Percentiles rank a stretch among this genome's conserved stretches.
Conservation (phyloP, 2,329 filamentous ascomycete genomes). For the Fusarium dimerum region DNA sequence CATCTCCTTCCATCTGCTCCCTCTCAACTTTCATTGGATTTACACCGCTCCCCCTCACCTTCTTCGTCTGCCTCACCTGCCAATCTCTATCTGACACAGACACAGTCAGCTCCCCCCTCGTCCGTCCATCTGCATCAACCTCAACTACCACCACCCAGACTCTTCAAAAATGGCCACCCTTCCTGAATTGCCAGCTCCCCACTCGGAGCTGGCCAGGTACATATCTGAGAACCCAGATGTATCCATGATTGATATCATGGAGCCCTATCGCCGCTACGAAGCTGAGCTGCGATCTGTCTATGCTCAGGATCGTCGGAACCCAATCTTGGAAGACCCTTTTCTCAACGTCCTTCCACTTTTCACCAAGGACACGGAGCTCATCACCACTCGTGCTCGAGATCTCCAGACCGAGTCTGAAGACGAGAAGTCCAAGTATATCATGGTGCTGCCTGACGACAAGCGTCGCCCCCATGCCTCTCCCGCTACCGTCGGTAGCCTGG, state of each 20-base stretch:
- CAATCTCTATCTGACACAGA: background rate
- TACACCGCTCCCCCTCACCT: background rate
- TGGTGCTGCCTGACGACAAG: constrained; percentile 62
- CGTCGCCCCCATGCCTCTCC: constrained; percentile 64
- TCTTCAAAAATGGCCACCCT: constrained; percentile 41
- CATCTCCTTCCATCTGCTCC: background rate
- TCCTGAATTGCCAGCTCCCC: constrained; percentile 49
- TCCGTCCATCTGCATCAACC: background rate
- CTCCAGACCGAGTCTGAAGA: constrained; percentile 57
- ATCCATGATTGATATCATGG: constrained; percentile 58
- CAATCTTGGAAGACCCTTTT: constrained; percentile 54
- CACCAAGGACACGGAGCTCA: constrained; percentile 51
- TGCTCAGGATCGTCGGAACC: constrained; percentile 66
- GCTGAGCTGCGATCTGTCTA: constrained; percentile 65
- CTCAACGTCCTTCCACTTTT: constrained; percentile 70
- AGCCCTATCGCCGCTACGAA: constrained; percentile 70
- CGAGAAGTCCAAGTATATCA: constrained; percentile 67
- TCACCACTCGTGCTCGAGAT: constrained; percentile 65
- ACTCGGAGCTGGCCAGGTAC: constrained; percentile 50
- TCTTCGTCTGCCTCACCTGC: background rate
- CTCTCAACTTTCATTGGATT: background rate
- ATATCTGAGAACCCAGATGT: constrained; percentile 55
- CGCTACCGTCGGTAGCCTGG: constrained; percentile 66
- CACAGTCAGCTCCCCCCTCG: background rate
- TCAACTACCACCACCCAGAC: constrained; percentile 10